These are phyloP conservation scores for Smittium mucronatum DNA, from an alignment of 371 early-diverging fungal genomes.

Conservation along the genomic window DNA sequence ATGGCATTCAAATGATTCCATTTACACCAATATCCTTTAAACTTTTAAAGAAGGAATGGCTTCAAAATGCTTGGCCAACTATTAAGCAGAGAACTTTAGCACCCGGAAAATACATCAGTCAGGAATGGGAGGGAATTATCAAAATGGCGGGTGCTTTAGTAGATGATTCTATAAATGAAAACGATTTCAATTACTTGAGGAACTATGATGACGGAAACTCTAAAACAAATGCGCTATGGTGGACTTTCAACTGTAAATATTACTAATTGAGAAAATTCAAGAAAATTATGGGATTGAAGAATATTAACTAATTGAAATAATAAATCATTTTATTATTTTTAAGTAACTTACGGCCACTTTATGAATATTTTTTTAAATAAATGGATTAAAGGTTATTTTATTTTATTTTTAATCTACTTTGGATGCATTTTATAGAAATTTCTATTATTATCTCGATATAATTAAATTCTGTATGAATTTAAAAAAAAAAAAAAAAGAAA, in stretches of 20 bases:
- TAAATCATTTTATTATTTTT: too few relatives aligned
- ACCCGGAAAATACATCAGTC: background rate
- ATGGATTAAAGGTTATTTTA: too few relatives aligned
- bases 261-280: too few relatives aligned
- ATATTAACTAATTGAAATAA: too few relatives aligned
- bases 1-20: conserved; percentile 66
- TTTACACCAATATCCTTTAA: conserved; percentile 44
- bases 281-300: too few relatives aligned
- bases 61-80: conserved; percentile 23
- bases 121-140: conserved; percentile 9
- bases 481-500: too few relatives aligned
- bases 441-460: too few relatives aligned
- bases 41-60: conserved; percentile 24
- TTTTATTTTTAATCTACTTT: too few relatives aligned
- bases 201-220: conserved; percentile 32
- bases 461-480: too few relatives aligned
- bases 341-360: too few relatives aligned
- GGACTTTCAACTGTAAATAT: conserved; percentile 13
- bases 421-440: too few relatives aligned
- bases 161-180: conserved; percentile 20
- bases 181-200: conserved; percentile 7
- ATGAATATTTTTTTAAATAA: too few relatives aligned
- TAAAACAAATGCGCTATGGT: conserved; percentile 30
- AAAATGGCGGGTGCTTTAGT: conserved; percentile 10
- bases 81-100: background rate